phyloP scores from a whole-genome alignment of 257 asterid species.

The Solanum raphanifolium region DNA sequence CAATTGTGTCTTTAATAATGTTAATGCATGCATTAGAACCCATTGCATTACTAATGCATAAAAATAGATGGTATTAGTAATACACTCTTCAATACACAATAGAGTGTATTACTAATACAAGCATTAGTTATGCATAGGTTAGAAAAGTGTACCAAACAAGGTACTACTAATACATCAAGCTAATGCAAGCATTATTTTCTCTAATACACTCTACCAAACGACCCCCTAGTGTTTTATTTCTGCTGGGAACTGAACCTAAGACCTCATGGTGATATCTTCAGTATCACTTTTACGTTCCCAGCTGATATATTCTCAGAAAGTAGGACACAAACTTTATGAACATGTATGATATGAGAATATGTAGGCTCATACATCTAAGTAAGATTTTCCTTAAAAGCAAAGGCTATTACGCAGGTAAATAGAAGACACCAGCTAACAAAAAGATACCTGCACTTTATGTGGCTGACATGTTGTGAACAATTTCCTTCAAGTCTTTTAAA shows the following conservation, averaged over 20 bases:
- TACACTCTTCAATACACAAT: too few species aligned
- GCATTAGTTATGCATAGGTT: too few species aligned
- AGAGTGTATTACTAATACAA: too few species aligned
- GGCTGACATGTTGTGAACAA: constrained; percentile 22
- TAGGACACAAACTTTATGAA: neutral
- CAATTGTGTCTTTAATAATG: too few species aligned
- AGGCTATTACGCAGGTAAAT: neutral
- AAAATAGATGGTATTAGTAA: too few species aligned
- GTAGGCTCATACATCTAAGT: neutral
- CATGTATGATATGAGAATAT: neutral
- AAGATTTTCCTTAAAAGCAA: neutral
- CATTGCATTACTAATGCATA: too few species aligned
- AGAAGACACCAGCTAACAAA: neutral
- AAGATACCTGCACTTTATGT: neutral
- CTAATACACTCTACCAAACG: too few species aligned
- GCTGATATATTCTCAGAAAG: neutral
- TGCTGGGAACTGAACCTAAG: neutral
- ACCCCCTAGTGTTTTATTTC: neutral
- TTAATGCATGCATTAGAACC: too few species aligned
- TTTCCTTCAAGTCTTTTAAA: constrained; percentile 51
- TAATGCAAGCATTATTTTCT: too few species aligned
- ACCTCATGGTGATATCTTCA: neutral
- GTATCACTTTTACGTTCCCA: neutral
- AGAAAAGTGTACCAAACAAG: too few species aligned
- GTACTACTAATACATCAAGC: too few species aligned